phyloP scores from a whole-genome alignment of 257 asterid species.

The Scutellaria galericulata region DNA sequence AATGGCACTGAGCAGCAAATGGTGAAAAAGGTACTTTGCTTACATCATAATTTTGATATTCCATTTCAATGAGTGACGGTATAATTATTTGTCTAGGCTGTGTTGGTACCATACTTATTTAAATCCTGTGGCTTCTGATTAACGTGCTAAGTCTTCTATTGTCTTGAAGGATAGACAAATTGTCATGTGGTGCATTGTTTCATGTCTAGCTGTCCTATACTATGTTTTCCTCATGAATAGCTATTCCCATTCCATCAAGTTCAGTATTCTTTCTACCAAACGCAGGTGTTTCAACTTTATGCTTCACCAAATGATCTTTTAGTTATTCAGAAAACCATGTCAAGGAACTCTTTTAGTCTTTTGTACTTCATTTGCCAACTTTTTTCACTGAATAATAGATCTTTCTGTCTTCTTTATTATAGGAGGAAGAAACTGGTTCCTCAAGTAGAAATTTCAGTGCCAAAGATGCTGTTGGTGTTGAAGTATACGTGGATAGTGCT shows the following conservation, averaged over 20 bases:
- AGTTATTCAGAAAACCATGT: constrained; percentile 4
- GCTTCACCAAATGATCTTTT: constrained; percentile 7
- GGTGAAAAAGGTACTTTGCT: constrained; percentile 50
- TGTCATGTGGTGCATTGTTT: background rate
- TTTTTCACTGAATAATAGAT: background rate
- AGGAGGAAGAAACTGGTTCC: constrained; percentile 59
- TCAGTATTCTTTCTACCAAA: background rate
- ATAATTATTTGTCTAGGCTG: background rate
- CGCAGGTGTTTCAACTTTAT: background rate
- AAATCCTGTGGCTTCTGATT: background rate
- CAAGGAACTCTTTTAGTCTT: background rate
- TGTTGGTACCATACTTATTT: background rate
- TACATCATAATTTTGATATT: constrained; percentile 20
- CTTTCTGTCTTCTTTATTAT: constrained; percentile 31
- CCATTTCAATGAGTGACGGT: constrained; percentile 6
- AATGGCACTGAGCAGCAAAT: constrained; percentile 42
- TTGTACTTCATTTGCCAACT: background rate
- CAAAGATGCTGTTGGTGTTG: constrained; percentile 45
- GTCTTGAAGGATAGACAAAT: background rate
- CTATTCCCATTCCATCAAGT: background rate
- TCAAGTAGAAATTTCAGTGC: constrained; percentile 35
- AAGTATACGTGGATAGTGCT: constrained; percentile 39
- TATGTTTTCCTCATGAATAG: constrained; percentile 4
- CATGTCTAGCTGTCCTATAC: constrained; percentile 1
- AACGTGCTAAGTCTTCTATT: background rate